These are phyloP conservation scores for Debaryomyces singareniensis DNA, from an alignment of 1,139 yeast genomes.

Conservation along the genomic window DNA sequence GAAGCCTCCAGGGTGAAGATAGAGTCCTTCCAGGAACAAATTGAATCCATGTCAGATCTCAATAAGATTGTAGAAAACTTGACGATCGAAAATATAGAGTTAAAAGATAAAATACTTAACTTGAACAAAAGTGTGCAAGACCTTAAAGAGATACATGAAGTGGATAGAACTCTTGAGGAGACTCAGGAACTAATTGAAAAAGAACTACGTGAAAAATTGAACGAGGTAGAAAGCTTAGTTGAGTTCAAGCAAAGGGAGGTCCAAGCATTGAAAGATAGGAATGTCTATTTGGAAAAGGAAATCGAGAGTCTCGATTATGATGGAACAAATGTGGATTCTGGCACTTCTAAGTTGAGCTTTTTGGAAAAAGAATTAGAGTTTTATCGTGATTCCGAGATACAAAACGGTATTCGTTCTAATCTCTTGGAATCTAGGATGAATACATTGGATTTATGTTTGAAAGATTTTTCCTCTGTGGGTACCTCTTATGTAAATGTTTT, in stretches of 20 bases:
- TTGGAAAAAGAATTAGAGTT: no score
- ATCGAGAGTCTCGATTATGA: neutral
- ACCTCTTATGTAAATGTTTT: no score
- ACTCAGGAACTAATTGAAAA: constrained; percentile 48
- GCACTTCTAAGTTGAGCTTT: no score
- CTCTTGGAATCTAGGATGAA: no score
- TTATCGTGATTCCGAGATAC: no score
- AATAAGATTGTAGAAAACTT: constrained; percentile 49
- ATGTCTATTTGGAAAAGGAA: neutral
- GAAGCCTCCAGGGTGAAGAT: constrained; percentile 35
- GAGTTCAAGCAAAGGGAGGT: neutral
- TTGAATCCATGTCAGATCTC: constrained; percentile 38
- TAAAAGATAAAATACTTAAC: constrained; percentile 30
- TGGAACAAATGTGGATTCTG: no score
- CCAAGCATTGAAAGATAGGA: neutral
- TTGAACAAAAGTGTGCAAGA: constrained; percentile 45
- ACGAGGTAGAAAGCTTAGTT: constrained; percentile 34
- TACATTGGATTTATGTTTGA: no score
- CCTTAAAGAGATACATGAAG: constrained; percentile 50
- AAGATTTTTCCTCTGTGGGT: no score
- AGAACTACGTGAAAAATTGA: constrained; percentile 42
- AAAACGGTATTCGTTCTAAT: no score
- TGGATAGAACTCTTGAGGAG: constrained; percentile 61
- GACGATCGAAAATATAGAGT: constrained; percentile 46
- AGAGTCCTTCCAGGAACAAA: constrained; percentile 34